Base-by-base conservation (phyloP, 768 basidiomycete genomes). In the Suillus hirtellus region DNA sequence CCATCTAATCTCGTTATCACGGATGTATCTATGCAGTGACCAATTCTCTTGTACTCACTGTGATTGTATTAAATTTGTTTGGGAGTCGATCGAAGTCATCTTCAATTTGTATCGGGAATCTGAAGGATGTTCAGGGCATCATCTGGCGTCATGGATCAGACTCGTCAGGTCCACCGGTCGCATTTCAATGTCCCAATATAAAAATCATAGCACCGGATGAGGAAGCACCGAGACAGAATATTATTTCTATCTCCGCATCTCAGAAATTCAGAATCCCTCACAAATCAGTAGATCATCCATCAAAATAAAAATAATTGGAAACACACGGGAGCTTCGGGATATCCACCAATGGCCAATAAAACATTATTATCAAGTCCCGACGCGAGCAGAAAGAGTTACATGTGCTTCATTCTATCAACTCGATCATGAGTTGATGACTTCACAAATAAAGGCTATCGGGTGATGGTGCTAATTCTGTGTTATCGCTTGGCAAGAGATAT, bases 341-440 rank as follows among this genome's bases (percentile, higher is more conserved):
- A 69, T 72, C 70, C 63, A 67, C 71, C 61, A 70, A 62, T 69
- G 58, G 60, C 35, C 56, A 42, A 27, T 27, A 31, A 53, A 31
- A 19, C 24, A 42, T 11, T 27, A 19, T 19, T 12, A 24, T 40
- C 56, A 38, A 38, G 56, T 40, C 42, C 24, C 40, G 40, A 40
- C 14, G 2, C 14, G 21, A 15, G 14, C 54, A 38, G 11, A 55
- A 55, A 55, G 14, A 56, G 12, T 35, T 15, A 37, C 1, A 38
- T 56, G 37, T 24, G 21, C 21, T 56, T 40, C 3, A 56, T 40
- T 56, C 38, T 11, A 24, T 56, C 21, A 5, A 9, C 38, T 38
- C 14, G 4, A 15, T 56, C 55, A 40, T 15, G 37, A 8, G 38
- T 17, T 56, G 55, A 9, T 19, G 38, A 15, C 24, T 24, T 40